Evolutionary conservation across 108 stramenopile genomes (phyloP).

Genomic region (Nitzschia sp.): DNA sequence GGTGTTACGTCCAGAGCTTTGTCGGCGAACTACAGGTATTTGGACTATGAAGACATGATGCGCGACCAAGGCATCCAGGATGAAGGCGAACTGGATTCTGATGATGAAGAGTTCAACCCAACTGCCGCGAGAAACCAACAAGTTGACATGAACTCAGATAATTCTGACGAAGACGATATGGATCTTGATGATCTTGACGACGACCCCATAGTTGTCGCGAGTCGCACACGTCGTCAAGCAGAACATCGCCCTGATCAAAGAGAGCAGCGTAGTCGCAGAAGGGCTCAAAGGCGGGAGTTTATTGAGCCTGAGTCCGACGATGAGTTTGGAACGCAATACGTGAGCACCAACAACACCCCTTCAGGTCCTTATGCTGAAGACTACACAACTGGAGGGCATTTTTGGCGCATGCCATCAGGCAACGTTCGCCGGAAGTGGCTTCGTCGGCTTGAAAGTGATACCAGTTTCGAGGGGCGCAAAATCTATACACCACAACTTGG

Average conservation of each 20-base stretch:
- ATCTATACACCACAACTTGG: slow-evolving; percentile 80
- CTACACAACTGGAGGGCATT: slow-evolving; percentile 54
- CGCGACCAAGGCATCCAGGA: slow-evolving; percentile 44
- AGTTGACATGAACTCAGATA: slow-evolving; percentile 22
- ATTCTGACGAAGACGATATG: slow-evolving; percentile 38
- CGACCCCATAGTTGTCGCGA: not conserved
- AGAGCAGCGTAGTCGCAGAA: slow-evolving; percentile 23
- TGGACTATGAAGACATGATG: slow-evolving; percentile 55
- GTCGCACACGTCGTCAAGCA: not conserved
- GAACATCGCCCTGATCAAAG: slow-evolving; percentile 10
- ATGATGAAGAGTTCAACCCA: slow-evolving; percentile 64
- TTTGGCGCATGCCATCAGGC: slow-evolving; percentile 51
- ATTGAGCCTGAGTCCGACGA: slow-evolving; percentile 51
- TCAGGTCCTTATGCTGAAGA: slow-evolving; percentile 63
- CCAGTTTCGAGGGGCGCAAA: slow-evolving; percentile 56
- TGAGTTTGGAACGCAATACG: slow-evolving; percentile 49
- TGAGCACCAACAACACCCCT: slow-evolving; percentile 74
- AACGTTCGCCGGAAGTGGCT: slow-evolving; percentile 64
- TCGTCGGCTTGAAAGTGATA: slow-evolving; percentile 49
- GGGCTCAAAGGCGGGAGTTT: slow-evolving; percentile 18
- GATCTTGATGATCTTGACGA: slow-evolving; percentile 39
- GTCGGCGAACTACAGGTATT: slow-evolving; percentile 60
- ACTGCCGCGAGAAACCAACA: slow-evolving; percentile 20
- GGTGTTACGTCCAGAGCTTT: slow-evolving; percentile 24
- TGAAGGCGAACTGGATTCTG: slow-evolving; percentile 48